phyloP scores from a whole-genome alignment of 805 yeast genomes.

The Metschnikowia chrysomelidarum region DNA sequence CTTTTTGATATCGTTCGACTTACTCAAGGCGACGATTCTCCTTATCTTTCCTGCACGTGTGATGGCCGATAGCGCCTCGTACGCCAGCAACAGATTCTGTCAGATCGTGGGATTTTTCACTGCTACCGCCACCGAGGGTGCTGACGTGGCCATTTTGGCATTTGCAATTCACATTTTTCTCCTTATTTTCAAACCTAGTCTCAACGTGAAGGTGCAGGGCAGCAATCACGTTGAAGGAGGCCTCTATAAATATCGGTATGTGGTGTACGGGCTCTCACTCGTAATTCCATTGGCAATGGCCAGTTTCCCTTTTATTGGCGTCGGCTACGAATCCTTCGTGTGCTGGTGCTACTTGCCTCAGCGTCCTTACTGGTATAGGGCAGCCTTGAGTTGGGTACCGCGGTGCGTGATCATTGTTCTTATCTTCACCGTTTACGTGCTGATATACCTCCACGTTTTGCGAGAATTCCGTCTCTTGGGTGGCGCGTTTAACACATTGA shows the following conservation, averaged over 20 bases:
- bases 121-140: constrained; percentile 77
- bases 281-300: constrained; percentile 67
- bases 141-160: constrained; percentile 76
- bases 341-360: constrained; percentile 82
- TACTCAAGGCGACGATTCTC: constrained; percentile 67
- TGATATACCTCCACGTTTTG: constrained; percentile 71
- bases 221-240: constrained; percentile 64
- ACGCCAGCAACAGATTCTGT: constrained; percentile 50
- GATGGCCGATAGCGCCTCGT: constrained; percentile 40
- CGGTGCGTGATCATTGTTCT: constrained; percentile 63
- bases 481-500: constrained; percentile 40
- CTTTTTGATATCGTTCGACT: constrained; percentile 68
- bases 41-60: constrained; percentile 67
- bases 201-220: constrained; percentile 40
- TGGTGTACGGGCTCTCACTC: constrained; percentile 57
- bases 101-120: constrained; percentile 79
- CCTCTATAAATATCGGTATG: constrained; percentile 53
- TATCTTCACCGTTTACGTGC: constrained; percentile 62
- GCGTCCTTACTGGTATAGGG: constrained; percentile 67
- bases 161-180: constrained; percentile 83
- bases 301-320: constrained; percentile 66
- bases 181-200: constrained; percentile 62
- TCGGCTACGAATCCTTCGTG: constrained; percentile 55
- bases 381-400: constrained; percentile 79
- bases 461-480: constrained; percentile 57